These are phyloP conservation scores for Metschnikowia lochheadii DNA, from an alignment of 805 yeast genomes.

Conservation along the genomic window DNA sequence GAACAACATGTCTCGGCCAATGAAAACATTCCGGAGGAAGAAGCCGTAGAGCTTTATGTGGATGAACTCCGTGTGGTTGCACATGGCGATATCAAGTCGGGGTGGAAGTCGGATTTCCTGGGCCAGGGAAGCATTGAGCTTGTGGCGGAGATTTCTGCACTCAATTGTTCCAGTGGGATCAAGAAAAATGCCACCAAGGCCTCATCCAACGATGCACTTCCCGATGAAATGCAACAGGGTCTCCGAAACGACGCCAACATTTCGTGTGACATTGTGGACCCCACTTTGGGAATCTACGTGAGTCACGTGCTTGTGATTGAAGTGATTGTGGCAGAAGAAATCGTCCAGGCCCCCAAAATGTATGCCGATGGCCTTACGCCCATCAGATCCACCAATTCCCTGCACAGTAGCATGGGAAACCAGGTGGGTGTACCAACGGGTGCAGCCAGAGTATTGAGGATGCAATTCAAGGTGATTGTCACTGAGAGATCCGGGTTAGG, in stretches of 20 bases:
- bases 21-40: neutral
- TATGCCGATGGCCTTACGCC: slow-evolving; percentile 23
- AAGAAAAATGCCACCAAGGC: slow-evolving; percentile 42
- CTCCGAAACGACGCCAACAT: slow-evolving; percentile 47
- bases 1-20: neutral
- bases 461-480: slow-evolving; percentile 83
- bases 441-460: slow-evolving; percentile 87
- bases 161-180: slow-evolving; percentile 52
- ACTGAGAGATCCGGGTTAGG: slow-evolving; percentile 95
- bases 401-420: slow-evolving; percentile 1
- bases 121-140: slow-evolving; percentile 77
- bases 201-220: slow-evolving; percentile 34
- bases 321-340: slow-evolving; percentile 91
- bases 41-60: slow-evolving; percentile 38
- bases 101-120: slow-evolving; percentile 93
- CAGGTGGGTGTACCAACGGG: slow-evolving; percentile 79
- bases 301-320: slow-evolving; percentile 78
- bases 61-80: slow-evolving; percentile 75
- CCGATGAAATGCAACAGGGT: slow-evolving; percentile 25
- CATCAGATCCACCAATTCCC: slow-evolving; percentile 21
- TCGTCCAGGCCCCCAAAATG: slow-evolving; percentile 25
- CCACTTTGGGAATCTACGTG: slow-evolving; percentile 71
- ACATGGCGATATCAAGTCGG: slow-evolving; percentile 77
- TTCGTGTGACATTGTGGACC: slow-evolving; percentile 79
- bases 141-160: slow-evolving; percentile 64